A percentile compares a stretch with the other conserved stretches of the same genome.
phyloP scores from a whole-genome alignment of 1,284 basidiomycete genomes.

The Porodaedalea pini region DNA sequence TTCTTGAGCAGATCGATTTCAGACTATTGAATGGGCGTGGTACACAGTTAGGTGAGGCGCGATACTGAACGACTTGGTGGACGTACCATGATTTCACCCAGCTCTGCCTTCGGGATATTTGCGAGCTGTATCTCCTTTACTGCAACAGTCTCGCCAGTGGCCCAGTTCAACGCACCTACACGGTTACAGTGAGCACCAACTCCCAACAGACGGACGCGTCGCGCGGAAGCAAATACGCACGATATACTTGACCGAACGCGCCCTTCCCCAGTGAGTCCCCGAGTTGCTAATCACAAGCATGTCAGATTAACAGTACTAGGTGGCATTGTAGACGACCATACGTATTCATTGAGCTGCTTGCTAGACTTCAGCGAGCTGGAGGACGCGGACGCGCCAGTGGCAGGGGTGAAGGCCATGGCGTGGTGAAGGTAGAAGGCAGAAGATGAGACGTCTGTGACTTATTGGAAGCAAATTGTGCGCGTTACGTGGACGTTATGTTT shows the following conservation, averaged over 20 bases:
- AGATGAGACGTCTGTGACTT: background rate
- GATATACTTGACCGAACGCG: conserved; percentile 92
- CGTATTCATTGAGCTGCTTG: conserved; percentile 20
- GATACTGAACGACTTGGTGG: background rate
- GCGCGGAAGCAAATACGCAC: conserved; percentile 43
- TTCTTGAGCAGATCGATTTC: conserved; percentile 98
- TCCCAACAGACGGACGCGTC: background rate
- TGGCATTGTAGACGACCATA: background rate
- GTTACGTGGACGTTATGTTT: background rate
- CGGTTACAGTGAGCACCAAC: conserved; percentile 1
- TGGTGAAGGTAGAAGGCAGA: background rate
- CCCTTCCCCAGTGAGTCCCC: conserved; percentile 93
- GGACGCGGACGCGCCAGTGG: conserved; percentile 9
- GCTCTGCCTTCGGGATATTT: conserved; percentile 89
- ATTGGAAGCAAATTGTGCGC: too few relatives aligned
- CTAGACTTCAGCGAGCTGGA: conserved; percentile 1
- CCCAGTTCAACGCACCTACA: conserved; percentile 89
- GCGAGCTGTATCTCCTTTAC: conserved; percentile 93
- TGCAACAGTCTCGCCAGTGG: conserved; percentile 93
- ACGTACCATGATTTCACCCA: conserved; percentile 95
- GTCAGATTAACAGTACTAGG: background rate
- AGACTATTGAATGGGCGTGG: conserved; percentile 49
- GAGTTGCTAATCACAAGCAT: conserved; percentile 62
- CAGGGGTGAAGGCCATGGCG: conserved; percentile 15
- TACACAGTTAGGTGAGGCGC: background rate